Evolutionary conservation across 345 rosid genomes (phyloP).

Genomic region (Eucalyptus brandiana): DNA sequence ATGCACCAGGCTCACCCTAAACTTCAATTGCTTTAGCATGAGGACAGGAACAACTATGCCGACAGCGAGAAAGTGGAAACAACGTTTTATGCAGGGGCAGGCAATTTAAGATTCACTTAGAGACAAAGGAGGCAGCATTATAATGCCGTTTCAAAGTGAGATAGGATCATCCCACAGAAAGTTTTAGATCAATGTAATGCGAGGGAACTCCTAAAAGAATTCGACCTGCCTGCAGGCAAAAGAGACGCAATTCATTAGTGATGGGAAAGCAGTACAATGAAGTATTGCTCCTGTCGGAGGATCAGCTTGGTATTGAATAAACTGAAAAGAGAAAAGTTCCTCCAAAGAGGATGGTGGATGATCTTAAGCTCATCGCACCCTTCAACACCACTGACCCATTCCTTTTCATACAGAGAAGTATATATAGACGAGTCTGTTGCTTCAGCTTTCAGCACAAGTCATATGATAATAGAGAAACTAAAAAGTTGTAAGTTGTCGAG

Average conservation of each 20-base stretch:
- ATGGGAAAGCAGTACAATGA: background rate
- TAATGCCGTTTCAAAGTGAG: background rate
- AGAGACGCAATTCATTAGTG: background rate
- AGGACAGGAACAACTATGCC: background rate
- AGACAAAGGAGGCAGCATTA: background rate
- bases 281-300: background rate
- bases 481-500: background rate
- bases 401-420: background rate
- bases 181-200: background rate
- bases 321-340: background rate
- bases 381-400: background rate
- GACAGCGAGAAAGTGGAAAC: background rate
- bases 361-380: background rate
- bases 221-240: background rate
- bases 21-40: background rate
- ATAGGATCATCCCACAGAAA: background rate
- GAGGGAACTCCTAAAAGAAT: background rate
- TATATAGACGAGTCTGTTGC: background rate
- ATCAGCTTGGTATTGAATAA: background rate
- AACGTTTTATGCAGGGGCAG: background rate
- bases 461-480: background rate
- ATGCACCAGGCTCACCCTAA: background rate
- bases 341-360: background rate
- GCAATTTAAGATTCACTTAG: background rate
- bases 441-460: background rate